A percentile compares a stretch with the other conserved stretches of the same genome.
These are phyloP conservation scores for Linnemannia hyalina DNA, from an alignment of 192 early-diverging fungal genomes.

Conservation along the genomic window DNA sequence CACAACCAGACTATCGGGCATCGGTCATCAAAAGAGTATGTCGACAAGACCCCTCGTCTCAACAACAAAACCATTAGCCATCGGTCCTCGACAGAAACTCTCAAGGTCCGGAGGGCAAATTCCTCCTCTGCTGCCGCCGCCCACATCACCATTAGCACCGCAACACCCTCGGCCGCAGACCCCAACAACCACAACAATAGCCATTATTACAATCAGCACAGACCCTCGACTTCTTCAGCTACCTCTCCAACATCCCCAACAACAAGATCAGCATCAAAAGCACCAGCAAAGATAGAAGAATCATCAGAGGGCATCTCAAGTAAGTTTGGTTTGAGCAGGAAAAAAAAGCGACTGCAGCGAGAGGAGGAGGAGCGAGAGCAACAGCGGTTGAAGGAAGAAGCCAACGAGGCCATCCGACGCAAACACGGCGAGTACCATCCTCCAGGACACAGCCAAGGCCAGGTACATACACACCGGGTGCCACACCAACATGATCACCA, in stretches of 20 bases:
- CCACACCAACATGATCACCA: slow-evolving; percentile 38
- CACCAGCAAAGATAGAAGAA: not conserved
- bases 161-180: slow-evolving; percentile 5
- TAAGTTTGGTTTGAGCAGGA: slow-evolving; percentile 32
- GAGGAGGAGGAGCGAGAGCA: slow-evolving; percentile 34
- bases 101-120: not conserved
- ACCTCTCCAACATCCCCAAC: slow-evolving; percentile 13
- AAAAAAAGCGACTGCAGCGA: slow-evolving; percentile 28
- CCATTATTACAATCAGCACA: not conserved
- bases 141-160: not conserved
- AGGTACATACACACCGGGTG: slow-evolving; percentile 37
- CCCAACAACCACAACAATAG: not conserved
- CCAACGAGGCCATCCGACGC: slow-evolving; percentile 42
- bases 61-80: slow-evolving; percentile 23
- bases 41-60: not conserved
- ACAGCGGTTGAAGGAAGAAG: slow-evolving; percentile 25
- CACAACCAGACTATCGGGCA: slow-evolving; percentile 22
- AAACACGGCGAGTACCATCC: slow-evolving; percentile 52
- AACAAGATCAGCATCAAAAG: not conserved
- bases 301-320: not conserved
- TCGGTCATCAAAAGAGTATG: slow-evolving; percentile 16
- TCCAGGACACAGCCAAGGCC: slow-evolving; percentile 38
- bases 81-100: slow-evolving; percentile 27
- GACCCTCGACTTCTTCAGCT: not conserved
- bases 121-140: not conserved